phyloP scores from a whole-genome alignment of 371 early-diverging fungal genomes.

The Apophysomyces trapeziformis region DNA sequence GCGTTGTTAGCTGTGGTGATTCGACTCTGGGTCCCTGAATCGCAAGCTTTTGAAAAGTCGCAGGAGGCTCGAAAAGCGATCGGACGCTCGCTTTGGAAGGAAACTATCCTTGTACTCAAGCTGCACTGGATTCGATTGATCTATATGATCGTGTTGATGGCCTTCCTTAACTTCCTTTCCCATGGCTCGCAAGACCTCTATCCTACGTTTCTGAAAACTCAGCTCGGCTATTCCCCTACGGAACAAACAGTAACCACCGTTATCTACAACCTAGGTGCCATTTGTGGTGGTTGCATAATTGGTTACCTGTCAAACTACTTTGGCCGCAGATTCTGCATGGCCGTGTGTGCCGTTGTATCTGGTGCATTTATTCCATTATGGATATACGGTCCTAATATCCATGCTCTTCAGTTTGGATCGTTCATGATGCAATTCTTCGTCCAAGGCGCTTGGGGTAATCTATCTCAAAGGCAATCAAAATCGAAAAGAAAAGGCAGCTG shows the following conservation, averaged over 20 bases:
- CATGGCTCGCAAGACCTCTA: slow-evolving; percentile 78
- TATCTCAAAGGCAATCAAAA: too few relatives aligned
- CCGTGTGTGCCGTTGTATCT: slow-evolving; percentile 51
- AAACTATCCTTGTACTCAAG: slow-evolving; percentile 52
- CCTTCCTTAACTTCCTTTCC: slow-evolving; percentile 68
- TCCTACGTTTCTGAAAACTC: slow-evolving; percentile 67
- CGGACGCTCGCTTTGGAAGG: slow-evolving; percentile 41
- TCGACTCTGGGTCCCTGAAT: slow-evolving; percentile 70
- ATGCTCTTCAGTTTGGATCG: slow-evolving; percentile 56
- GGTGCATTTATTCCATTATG: slow-evolving; percentile 71
- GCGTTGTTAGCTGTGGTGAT: slow-evolving; percentile 62
- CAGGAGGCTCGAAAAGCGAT: slow-evolving; percentile 38
- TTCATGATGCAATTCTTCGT: slow-evolving; percentile 69
- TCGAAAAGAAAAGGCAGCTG: not conserved
- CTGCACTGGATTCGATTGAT: slow-evolving; percentile 62
- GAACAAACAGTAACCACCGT: slow-evolving; percentile 65
- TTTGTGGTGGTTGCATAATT: slow-evolving; percentile 64
- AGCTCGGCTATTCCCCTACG: slow-evolving; percentile 55
- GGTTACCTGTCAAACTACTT: slow-evolving; percentile 72
- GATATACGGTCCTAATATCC: slow-evolving; percentile 56
- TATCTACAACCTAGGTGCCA: slow-evolving; percentile 70
- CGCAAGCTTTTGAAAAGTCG: slow-evolving; percentile 56
- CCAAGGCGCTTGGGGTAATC: slow-evolving; percentile 70
- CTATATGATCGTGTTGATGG: slow-evolving; percentile 65
- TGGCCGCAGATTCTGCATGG: slow-evolving; percentile 63